phyloP scores from a whole-genome alignment of 768 basidiomycete species.

The Suillus lakei region DNA sequence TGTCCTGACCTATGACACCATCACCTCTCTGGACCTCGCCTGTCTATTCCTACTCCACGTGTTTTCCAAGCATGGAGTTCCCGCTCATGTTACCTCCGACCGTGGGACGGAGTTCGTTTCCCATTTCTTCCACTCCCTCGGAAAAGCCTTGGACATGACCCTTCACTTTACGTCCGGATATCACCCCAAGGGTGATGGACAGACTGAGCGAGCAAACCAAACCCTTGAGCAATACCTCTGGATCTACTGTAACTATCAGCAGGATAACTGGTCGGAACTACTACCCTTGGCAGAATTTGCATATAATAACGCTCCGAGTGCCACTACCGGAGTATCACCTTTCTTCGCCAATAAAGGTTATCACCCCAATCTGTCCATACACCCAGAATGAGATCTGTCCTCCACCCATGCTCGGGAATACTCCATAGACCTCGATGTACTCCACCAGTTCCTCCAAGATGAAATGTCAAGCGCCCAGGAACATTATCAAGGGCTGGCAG shows the following conservation, averaged over 20 bases:
- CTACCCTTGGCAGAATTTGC: slow-evolving; percentile 39
- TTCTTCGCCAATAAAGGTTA: slow-evolving; percentile 38
- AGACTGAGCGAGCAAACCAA: slow-evolving; percentile 23
- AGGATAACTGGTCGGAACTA: slow-evolving; percentile 39
- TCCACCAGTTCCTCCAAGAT: slow-evolving; percentile 21
- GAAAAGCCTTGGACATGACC: slow-evolving; percentile 28
- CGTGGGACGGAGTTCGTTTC: slow-evolving; percentile 40
- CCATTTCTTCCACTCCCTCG: slow-evolving; percentile 34
- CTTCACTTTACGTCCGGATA: slow-evolving; percentile 29
- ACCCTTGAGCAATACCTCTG: too few species aligned
- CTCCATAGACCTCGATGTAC: slow-evolving; percentile 22
- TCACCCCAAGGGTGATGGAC: slow-evolving; percentile 29
- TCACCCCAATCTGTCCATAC: slow-evolving; percentile 24
- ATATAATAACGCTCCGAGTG: slow-evolving; percentile 32
- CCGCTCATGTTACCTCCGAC: too few species aligned
- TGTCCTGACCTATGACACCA: slow-evolving; percentile 15
- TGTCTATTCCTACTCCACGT: slow-evolving; percentile 16
- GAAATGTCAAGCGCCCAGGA: too few species aligned
- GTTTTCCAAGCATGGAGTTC: slow-evolving; percentile 31
- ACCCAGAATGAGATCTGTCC: slow-evolving; percentile 19
- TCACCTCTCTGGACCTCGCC: slow-evolving; percentile 15
- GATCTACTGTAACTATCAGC: too few species aligned
- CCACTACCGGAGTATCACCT: slow-evolving; percentile 35
- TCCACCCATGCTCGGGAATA: slow-evolving; percentile 23
- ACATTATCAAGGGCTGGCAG: too few species aligned